phyloP scores from a whole-genome alignment of 2,329 filamentous ascomycete species.

The Sphaerulina populicola region DNA sequence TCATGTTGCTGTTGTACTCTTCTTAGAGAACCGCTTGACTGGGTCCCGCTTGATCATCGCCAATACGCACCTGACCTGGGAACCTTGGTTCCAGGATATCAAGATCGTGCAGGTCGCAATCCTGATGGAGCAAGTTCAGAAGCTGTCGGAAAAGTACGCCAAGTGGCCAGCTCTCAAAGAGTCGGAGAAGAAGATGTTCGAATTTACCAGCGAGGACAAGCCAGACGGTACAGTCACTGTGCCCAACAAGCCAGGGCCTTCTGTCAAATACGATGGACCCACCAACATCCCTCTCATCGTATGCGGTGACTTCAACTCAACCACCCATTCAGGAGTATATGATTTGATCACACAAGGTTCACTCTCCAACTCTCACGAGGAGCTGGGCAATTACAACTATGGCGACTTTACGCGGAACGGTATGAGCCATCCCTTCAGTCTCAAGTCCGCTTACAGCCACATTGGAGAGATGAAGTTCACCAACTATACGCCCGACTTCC shows the following conservation, averaged over 20 bases:
- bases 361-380: constrained; percentile 68
- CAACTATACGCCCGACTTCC: constrained; percentile 92
- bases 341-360: constrained; percentile 77
- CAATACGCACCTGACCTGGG: constrained; percentile 93
- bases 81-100: constrained; percentile 81
- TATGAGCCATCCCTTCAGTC: constrained; percentile 86
- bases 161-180: constrained; percentile 64
- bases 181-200: constrained; percentile 55
- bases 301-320: constrained; percentile 95
- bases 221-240: constrained; percentile 43
- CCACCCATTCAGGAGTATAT: constrained; percentile 77
- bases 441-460: constrained; percentile 80
- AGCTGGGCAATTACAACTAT: constrained; percentile 74
- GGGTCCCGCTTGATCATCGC: constrained; percentile 88
- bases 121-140: constrained; percentile 82
- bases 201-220: constrained; percentile 41
- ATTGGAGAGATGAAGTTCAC: constrained; percentile 86
- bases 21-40: constrained; percentile 84
- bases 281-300: constrained; percentile 84
- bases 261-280: constrained; percentile 75
- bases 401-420: constrained; percentile 88
- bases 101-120: constrained; percentile 96
- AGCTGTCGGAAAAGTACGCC: constrained; percentile 75
- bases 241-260: constrained; percentile 57
- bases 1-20: constrained; percentile 85